Evolutionary conservation across 2,329 filamentous ascomycete species (phyloP).

Genomic region (Gyromitra esculenta): DNA sequence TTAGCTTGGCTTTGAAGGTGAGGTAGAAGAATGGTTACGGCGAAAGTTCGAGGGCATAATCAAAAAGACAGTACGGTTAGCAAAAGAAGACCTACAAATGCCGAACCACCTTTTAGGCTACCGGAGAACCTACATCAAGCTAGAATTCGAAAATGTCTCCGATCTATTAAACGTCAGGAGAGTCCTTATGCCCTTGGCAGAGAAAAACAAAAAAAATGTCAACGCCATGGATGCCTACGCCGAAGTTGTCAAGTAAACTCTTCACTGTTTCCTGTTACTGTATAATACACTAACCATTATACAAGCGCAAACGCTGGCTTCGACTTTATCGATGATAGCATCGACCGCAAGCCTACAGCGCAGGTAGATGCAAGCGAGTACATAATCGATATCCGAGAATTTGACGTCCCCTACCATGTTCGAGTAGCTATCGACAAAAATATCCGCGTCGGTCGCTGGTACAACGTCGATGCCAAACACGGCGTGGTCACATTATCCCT

Average conservation of each 20-base stretch:
- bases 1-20: slow-evolving; percentile 69
- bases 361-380: slow-evolving; percentile 93
- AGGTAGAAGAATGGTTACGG: slow-evolving; percentile 94
- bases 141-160: slow-evolving; percentile 85
- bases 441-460: slow-evolving; percentile 96
- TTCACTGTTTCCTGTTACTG: background rate
- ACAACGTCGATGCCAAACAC: slow-evolving; percentile 92
- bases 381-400: slow-evolving; percentile 98
- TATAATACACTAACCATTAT: slow-evolving; percentile 8
- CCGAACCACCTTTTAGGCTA: slow-evolving; percentile 96
- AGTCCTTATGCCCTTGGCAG: slow-evolving; percentile 86
- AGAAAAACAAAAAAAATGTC: slow-evolving; percentile 96
- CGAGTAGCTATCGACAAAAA: slow-evolving; percentile 97
- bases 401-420: slow-evolving; percentile 99
- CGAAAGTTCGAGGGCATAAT: slow-evolving; percentile 82
- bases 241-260: slow-evolving; percentile 81
- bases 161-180: slow-evolving; percentile 86
- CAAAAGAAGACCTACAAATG: slow-evolving; percentile 92
- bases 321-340: slow-evolving; percentile 93
- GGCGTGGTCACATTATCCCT: slow-evolving; percentile 83
- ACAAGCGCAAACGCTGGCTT: slow-evolving; percentile 80
- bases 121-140: slow-evolving; percentile 83
- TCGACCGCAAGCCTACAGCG: slow-evolving; percentile 78
- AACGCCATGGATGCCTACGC: slow-evolving; percentile 98
- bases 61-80: slow-evolving; percentile 78